Evolutionary conservation across 768 basidiomycete genomes (phyloP), one percentile per base, ranked within the genome.

Genomic region (Suillus decipiens): DNA sequence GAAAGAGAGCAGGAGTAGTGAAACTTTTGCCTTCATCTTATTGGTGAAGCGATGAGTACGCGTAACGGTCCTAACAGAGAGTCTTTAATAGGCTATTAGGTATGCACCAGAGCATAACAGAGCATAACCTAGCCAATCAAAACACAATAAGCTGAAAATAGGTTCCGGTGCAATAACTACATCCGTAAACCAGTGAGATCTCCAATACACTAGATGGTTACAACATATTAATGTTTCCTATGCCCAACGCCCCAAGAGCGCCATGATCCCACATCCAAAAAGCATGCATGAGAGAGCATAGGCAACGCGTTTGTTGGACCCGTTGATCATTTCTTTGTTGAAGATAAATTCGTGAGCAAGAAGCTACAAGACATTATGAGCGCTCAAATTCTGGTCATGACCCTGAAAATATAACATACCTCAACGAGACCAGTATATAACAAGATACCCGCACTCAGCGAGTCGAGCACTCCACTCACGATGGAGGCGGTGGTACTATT

Each of bases 311-410:
- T 74, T 69, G 60, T 84, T 86, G 6, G 87, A 86, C 5, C 84
- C 84, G n/a, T 84, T 80, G 73, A 89, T 86, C 89, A 95, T 93
- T 62, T 92, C 85, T 63, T 88, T 86, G 79, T 87, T 95, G 78
- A 96, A 95, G 45, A 99, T 71, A 77, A 99, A 97, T 71, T 98
- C 96, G 72, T 97, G 96, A 1, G 94, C 96, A 51, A 99, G 82
- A 0, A 97, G 83, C 89, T 90, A 65, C 1, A 6, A 37, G n/a
- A 36, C 8, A 5, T 19, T 15, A 60, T 73, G 9, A 70, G 61
- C 41, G 47, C 19, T 15, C 37, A 3, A 5, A 14, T 8, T 12
- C 17, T 15, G 43, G 7, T 43, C 4, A 50, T 22, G 34, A 45
- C 1, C 9, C 50, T 24, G n/a, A 65, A 45, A 47, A 37, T 17